phyloP scores from a whole-genome alignment of 306 rosid species.

The Betula pendula region DNA sequence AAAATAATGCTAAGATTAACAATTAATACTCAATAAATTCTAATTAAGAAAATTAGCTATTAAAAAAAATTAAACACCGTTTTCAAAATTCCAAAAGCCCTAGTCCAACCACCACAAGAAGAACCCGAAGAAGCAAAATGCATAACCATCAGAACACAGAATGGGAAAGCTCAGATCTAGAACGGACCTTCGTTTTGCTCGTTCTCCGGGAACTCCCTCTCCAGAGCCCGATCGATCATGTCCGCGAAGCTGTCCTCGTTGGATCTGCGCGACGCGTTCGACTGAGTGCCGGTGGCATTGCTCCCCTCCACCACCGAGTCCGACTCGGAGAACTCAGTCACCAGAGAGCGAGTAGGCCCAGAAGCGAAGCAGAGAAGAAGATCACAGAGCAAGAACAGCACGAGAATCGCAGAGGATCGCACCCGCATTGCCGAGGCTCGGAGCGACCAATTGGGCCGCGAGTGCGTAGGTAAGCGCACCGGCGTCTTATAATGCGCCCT shows the following conservation, averaged over 20 bases:
- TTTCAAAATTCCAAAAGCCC: slow-evolving; percentile 25
- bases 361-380: slow-evolving; percentile 38
- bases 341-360: slow-evolving; percentile 36
- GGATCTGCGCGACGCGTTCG: slow-evolving; percentile 70
- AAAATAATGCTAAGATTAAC: neutral
- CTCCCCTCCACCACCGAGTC: slow-evolving; percentile 29
- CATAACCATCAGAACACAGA: slow-evolving; percentile 13
- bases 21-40: neutral
- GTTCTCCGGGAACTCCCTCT: slow-evolving; percentile 82
- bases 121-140: slow-evolving; percentile 7
- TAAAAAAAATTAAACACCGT: slow-evolving; percentile 24
- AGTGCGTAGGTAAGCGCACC: slow-evolving; percentile 27
- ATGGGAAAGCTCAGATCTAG: slow-evolving; percentile 34
- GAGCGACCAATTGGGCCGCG: slow-evolving; percentile 15
- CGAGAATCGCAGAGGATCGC: slow-evolving; percentile 38
- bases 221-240: slow-evolving; percentile 93
- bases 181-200: slow-evolving; percentile 76
- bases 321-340: slow-evolving; percentile 38
- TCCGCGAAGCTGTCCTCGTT: slow-evolving; percentile 66
- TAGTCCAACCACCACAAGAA: slow-evolving; percentile 14
- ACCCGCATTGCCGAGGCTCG: slow-evolving; percentile 62
- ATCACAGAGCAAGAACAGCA: slow-evolving; percentile 33
- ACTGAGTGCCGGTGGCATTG: slow-evolving; percentile 47
- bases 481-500: slow-evolving; percentile 37
- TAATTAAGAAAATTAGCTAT: slow-evolving; percentile 13